Percentiles rank a stretch among this genome's conserved stretches.
phyloP scores from a whole-genome alignment of 2,329 filamentous ascomycete genomes.

The Colletotrichum sp. region DNA sequence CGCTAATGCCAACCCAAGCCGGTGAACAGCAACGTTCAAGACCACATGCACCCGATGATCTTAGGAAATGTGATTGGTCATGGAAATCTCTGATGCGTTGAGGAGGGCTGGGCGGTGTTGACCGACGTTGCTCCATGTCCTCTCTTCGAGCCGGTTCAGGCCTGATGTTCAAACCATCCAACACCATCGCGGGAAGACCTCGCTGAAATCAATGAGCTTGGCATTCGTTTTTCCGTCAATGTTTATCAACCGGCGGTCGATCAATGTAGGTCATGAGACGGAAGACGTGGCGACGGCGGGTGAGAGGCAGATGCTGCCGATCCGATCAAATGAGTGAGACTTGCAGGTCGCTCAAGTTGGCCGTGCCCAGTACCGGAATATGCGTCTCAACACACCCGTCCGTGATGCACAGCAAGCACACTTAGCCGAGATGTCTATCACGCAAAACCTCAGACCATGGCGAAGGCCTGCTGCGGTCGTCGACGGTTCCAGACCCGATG shows the following conservation, averaged over 20 bases:
- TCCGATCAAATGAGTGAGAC: not conserved
- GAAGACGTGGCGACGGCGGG: not conserved
- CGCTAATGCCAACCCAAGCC: not conserved
- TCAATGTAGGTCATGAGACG: not conserved
- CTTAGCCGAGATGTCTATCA: not conserved
- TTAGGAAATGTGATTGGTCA: constrained; percentile 3
- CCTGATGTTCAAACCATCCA: not conserved
- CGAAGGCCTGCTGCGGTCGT: not conserved
- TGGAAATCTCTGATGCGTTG: not conserved
- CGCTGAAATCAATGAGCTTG: not conserved
- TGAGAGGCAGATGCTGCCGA: not conserved
- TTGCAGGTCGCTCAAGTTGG: not conserved
- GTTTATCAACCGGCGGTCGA: not conserved
- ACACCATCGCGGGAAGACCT: not conserved
- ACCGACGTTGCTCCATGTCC: not conserved
- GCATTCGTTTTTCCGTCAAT: not conserved
- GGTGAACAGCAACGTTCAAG: not conserved
- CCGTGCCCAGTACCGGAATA: not conserved
- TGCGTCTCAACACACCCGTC: not conserved
- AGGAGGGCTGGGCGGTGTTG: not conserved
- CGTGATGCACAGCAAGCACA: not conserved
- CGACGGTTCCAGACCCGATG: not conserved
- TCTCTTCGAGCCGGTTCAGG: not conserved
- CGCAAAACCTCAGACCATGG: not conserved
- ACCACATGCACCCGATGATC: not conserved